Evolutionary conservation across 202 grass and related monocot genomes (phyloP).

Genomic region (Saccharum hybrid): DNA sequence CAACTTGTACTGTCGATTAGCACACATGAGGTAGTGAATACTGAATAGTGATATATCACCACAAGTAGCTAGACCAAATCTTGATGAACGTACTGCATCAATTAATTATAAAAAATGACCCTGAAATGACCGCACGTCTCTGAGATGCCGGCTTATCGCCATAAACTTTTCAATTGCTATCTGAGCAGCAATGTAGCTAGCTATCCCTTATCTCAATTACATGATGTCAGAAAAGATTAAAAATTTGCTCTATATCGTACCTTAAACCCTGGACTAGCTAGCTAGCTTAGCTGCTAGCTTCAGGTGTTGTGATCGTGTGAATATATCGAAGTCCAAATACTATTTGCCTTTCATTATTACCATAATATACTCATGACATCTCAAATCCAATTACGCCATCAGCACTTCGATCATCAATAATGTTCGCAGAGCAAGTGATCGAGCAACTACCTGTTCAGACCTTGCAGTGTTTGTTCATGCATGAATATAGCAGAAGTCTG

Average conservation of each 20-base stretch:
- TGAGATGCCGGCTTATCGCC: slow-evolving; percentile 65
- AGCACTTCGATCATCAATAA: background rate
- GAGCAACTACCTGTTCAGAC: background rate
- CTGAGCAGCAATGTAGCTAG: background rate
- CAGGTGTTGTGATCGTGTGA: background rate
- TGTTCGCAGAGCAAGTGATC: background rate
- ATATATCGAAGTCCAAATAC: slow-evolving; percentile 30
- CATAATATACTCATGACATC: slow-evolving; percentile 44
- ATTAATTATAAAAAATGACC: slow-evolving; percentile 43
- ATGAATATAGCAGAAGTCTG: too few species aligned
- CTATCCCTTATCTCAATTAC: slow-evolving; percentile 44
- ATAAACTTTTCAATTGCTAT: slow-evolving; percentile 36
- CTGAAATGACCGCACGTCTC: slow-evolving; percentile 60
- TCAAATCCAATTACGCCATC: slow-evolving; percentile 36
- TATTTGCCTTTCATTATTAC: slow-evolving; percentile 49
- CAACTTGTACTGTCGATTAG: background rate
- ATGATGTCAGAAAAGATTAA: slow-evolving; percentile 17
- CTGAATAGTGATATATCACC: too few species aligned
- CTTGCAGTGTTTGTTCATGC: background rate
- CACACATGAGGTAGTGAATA: background rate
- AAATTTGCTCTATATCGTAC: slow-evolving; percentile 17
- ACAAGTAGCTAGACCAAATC: slow-evolving; percentile 58
- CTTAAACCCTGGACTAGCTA: slow-evolving; percentile 32
- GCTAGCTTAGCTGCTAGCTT: background rate
- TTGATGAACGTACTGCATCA: background rate